These are phyloP conservation scores for Zygoascus meyerae DNA, from an alignment of 1,139 yeast genomes.

Conservation along the genomic window DNA sequence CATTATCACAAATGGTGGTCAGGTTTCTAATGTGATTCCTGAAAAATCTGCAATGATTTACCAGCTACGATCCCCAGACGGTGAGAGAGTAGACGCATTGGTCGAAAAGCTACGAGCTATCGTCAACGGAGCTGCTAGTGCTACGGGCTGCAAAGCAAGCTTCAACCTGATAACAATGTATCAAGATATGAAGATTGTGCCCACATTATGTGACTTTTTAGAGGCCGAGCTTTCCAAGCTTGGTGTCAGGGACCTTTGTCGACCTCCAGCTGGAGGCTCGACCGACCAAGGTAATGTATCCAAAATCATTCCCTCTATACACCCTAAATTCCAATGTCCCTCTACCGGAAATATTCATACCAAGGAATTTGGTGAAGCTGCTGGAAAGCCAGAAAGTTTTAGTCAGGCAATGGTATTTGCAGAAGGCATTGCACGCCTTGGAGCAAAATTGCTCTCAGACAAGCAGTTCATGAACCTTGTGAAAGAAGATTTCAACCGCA, in stretches of 20 bases:
- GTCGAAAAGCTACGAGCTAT: background rate
- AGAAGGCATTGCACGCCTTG: too few species aligned
- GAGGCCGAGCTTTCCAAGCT: background rate
- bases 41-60: background rate
- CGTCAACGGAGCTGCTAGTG: background rate
- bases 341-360: background rate
- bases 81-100: background rate
- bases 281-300: conserved; percentile 4
- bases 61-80: background rate
- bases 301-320: background rate
- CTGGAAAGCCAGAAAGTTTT: background rate
- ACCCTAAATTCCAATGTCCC: background rate
- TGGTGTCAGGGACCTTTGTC: background rate
- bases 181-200: background rate
- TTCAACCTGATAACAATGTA: background rate
- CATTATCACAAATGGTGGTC: conserved; percentile 11
- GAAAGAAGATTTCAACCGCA: too few species aligned
- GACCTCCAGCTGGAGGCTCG: background rate
- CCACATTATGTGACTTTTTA: background rate
- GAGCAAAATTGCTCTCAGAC: too few species aligned
- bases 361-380: background rate
- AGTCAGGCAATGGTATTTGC: too few species aligned
- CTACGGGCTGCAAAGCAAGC: background rate
- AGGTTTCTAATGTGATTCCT: conserved; percentile 14
- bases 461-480: too few species aligned